Evolutionary conservation across 441 rosid species (phyloP), one percentile per base, ranked within the genome.

Genomic region (Gossypium lobatum): DNA sequence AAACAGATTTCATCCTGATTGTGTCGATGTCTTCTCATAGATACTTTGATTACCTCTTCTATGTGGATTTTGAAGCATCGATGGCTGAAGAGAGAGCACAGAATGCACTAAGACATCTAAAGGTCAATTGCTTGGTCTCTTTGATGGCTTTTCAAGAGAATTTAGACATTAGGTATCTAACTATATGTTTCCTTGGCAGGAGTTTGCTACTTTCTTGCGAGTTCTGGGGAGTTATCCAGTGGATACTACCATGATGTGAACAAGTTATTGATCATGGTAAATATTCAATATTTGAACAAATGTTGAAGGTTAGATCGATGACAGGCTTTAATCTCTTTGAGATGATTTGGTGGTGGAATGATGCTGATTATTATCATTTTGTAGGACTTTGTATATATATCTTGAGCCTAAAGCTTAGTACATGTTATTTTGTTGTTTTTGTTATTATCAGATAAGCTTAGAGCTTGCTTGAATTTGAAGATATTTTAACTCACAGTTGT

Each of bases 141-240:
- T n/a, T 69, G 23, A 42, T 18, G n/a, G 26, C 25, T 31, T 39
- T 26, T 5, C 31, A 3, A 34, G 13, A 14, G 59, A 48, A 50
- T 9, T 5, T 48, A 48, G 13, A n/a, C 52, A 1, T 46, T 67
- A 59, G 37, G 26, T 28, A 11, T 34, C 21, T 52, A 55, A 13
- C 64, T 53, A 21, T 58, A 34, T 23, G 58, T 45, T 60, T 75
- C 45, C 16, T 65, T 79, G 57, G 70, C 92, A 93, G 99, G 99
- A 95, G 79, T 90, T 93, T 73, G 97, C 97, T 25, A 90, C 98
- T 6, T 95, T 91, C 82, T 83, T 95, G 83, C 88, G 98, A 74
- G 98, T 95, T 76, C 83, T 95, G 7, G 99, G 99, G 74, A 95
- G 99, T 81, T 95, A 93, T 85, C 97, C 97, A 2, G 90, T 87